These are phyloP conservation scores for Rubroboletus pulcherrimus DNA, from an alignment of 768 basidiomycete species.

Conservation along the genomic window DNA sequence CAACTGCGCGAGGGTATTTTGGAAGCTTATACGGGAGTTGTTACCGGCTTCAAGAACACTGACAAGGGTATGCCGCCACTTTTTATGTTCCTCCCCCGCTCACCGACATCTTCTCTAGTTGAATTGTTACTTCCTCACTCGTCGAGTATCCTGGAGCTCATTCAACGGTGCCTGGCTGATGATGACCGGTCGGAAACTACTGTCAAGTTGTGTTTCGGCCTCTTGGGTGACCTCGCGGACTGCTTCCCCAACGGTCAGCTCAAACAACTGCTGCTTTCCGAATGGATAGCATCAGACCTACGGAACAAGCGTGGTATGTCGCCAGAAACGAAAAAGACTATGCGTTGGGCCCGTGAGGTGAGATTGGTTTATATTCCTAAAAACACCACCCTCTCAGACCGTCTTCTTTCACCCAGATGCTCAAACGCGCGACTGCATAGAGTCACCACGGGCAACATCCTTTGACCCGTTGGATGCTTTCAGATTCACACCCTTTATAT, in stretches of 20 bases:
- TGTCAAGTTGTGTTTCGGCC: conserved; percentile 72
- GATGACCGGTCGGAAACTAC: conserved; percentile 83
- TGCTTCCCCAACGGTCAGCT: conserved; percentile 78
- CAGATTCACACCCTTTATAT: conserved; percentile 32
- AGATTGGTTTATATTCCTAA: conserved; percentile 15
- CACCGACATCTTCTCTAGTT: conserved; percentile 2
- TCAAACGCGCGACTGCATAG: conserved; percentile 76
- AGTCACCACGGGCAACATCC: conserved; percentile 18
- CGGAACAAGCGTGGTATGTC: conserved; percentile 71
- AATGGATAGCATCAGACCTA: conserved; percentile 76
- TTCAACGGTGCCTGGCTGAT: conserved; percentile 70
- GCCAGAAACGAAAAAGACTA: conserved; percentile 78
- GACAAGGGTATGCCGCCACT: conserved; percentile 52
- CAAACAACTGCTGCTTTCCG: conserved; percentile 70
- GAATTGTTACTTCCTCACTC: conserved; percentile 61
- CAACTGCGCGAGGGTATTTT: conserved; percentile 91
- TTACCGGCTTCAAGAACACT: conserved; percentile 84
- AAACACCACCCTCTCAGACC: background rate
- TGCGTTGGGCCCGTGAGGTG: conserved; percentile 94
- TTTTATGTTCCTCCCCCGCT: background rate
- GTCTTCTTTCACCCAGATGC: conserved; percentile 48
- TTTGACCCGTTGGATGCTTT: conserved; percentile 25
- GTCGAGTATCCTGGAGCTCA: conserved; percentile 71
- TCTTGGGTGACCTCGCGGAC: conserved; percentile 92
- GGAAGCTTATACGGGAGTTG: conserved; percentile 94